Percentiles rank a stretch among this genome's conserved stretches.
Evolutionary conservation across 257 asterid genomes (phyloP).

Genomic region (Anisodus tanguticus): DNA sequence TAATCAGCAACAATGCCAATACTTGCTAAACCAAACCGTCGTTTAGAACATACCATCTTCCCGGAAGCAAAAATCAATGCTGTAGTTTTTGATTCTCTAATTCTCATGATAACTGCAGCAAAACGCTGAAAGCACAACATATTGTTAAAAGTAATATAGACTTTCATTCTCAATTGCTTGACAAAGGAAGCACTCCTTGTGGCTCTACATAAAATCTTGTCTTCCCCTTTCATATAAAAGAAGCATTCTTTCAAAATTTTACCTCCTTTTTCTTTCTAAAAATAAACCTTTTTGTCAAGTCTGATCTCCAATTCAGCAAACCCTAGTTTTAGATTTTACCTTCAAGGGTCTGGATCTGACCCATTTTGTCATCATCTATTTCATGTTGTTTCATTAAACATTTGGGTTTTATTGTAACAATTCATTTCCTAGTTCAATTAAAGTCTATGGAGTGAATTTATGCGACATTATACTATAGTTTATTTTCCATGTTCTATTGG

Average conservation of each 20-base stretch:
- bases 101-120: conserved; percentile 75
- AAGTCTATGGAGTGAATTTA: not conserved
- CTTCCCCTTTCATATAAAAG: conserved; percentile 45
- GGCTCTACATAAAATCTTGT: conserved; percentile 35
- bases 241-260: conserved; percentile 44
- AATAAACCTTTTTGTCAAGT: not conserved
- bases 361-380: not conserved
- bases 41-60: conserved; percentile 55
- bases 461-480: not conserved
- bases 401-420: not conserved
- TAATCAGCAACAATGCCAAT: not conserved
- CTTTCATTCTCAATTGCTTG: not conserved
- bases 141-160: not conserved
- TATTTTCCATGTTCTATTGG: not conserved
- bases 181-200: not conserved
- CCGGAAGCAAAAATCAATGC: conserved; percentile 79
- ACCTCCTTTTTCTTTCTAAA: conserved; percentile 38
- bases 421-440: not conserved
- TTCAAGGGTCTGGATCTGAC: conserved; percentile 18
- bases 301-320: conserved; percentile 17
- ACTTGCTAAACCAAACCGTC: not conserved
- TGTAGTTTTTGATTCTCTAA: conserved; percentile 75
- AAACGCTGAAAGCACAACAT: conserved; percentile 57
- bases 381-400: not conserved
- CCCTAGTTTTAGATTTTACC: conserved; percentile 43